Evolutionary conservation across 1,284 basidiomycete genomes (phyloP), one percentile per base, ranked within the genome.

Genomic region (Agroathelia rolfsii): DNA sequence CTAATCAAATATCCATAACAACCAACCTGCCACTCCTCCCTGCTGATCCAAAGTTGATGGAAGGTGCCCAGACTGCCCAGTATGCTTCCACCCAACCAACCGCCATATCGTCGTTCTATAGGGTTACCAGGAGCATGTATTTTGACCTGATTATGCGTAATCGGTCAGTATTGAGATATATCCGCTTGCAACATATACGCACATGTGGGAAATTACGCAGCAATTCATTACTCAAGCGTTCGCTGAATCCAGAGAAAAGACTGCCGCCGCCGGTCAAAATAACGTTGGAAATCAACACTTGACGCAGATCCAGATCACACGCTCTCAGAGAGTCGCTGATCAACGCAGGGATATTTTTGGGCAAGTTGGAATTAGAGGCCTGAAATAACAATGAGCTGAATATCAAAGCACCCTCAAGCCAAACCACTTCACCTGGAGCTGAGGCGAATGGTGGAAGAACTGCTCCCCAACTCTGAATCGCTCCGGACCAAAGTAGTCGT

Each of bases 21-120:
- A 59, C 72, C 23, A 38, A 82, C 86, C 69, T 85, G 74, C 79
- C 86, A 93, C 51, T 94, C 89, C 53, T 92, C 87, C 50, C 69
- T 76, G 51, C 85, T 89, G 49, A 93, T 87, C 89, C 89, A 93
- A 23, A 93, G 61, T 49, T 96, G 92, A 56, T 97, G 92, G 72
- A 96, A 97, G 10, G 90, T 94, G 17, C 93, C 93, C 49, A 96
- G 59, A 49, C 85, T 90, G 1, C 84, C 89, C 35, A 96, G 66
- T 43, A 96, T 92, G 44, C 85, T 89, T 16, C 92, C 92, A 11
- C 92, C 92, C 6, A 97, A 64, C 93, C 93, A 97, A 11, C 81
- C 79, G 8, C 87, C 82, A 52, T 87, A 94, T 39, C 82, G 72
- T 30, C 92, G 72, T 55, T 96, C 92, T 34, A 79, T 70, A 0